Percentiles rank a stretch among this genome's conserved stretches.
Evolutionary conservation across 1,139 yeast species (phyloP).

Genomic region (Meyerozyma smithsonii): DNA sequence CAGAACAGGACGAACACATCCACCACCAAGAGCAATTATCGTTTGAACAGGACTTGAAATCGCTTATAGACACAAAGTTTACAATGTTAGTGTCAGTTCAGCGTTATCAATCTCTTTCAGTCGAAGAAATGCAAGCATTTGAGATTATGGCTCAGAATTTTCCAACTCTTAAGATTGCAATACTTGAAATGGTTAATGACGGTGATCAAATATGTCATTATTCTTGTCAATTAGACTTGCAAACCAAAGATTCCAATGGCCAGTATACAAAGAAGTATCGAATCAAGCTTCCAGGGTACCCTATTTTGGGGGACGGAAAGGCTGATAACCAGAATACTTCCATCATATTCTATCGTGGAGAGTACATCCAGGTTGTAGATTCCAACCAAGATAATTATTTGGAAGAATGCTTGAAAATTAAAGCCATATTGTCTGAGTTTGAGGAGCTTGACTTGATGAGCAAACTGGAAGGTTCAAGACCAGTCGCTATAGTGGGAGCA

Average conservation of each 20-base stretch:
- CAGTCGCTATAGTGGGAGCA: conserved; percentile 85
- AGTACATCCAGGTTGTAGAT: conserved; percentile 80
- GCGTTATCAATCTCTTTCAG: conserved; percentile 45
- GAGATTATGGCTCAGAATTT: conserved; percentile 54
- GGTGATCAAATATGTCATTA: conserved; percentile 37
- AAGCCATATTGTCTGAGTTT: conserved; percentile 74
- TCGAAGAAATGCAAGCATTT: conserved; percentile 53
- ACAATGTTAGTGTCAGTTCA: conserved; percentile 71
- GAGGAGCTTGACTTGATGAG: conserved; percentile 54
- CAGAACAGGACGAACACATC: conserved; percentile 45
- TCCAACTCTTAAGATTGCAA: conserved; percentile 59
- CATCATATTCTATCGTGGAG: conserved; percentile 76
- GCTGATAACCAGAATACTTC: conserved; percentile 83
- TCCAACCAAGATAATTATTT: conserved; percentile 86
- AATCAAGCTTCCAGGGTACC: conserved; percentile 73
- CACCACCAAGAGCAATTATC: conserved; percentile 20
- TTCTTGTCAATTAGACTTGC: conserved; percentile 60
- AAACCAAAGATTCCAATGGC: conserved; percentile 36
- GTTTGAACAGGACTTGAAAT: conserved; percentile 38
- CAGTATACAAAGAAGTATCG: conserved; percentile 45
- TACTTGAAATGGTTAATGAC: conserved; percentile 43
- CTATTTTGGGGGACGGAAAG: conserved; percentile 86
- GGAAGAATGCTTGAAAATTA: conserved; percentile 79
- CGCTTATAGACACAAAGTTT: conserved; percentile 60
- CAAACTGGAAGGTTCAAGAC: too few relatives aligned